A percentile compares a stretch with the other conserved stretches of the same genome.
Conservation (phyloP, 2,329 filamentous ascomycete genomes). For the Paecilomyces niveus region DNA sequence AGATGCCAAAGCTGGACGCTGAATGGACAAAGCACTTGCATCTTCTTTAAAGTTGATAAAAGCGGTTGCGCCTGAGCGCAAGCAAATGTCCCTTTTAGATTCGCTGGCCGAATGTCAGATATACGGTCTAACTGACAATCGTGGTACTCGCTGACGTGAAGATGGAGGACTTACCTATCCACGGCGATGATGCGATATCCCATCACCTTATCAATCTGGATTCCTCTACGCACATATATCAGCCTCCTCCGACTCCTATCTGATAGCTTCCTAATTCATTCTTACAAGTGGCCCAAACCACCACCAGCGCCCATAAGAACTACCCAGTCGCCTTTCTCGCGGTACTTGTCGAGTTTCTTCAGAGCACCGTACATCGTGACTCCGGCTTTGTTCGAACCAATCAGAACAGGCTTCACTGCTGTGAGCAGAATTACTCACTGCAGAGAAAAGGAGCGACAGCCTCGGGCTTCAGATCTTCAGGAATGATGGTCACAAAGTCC, state of each 20-base stretch:
- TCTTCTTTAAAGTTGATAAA: conserved; percentile 20
- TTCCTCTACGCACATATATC: neutral
- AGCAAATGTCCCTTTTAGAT: conserved; percentile 11
- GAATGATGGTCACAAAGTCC: conserved; percentile 4
- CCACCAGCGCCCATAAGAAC: conserved; percentile 10
- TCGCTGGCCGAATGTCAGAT: conserved; percentile 5
- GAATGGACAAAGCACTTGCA: conserved; percentile 8
- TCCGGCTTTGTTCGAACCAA: neutral
- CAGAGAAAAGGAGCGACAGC: conserved; percentile 7
- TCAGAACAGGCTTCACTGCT: neutral
- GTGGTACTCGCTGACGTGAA: neutral
- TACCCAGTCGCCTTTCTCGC: conserved; percentile 6
- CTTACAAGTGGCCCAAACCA: conserved; percentile 7
- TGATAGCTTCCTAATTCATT: neutral
- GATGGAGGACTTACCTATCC: neutral
- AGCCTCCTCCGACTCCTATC: neutral
- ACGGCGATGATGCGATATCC: neutral
- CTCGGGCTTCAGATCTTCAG: conserved; percentile 4
- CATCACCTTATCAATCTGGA: conserved; percentile 8
- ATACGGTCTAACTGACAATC: neutral
- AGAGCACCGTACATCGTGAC: conserved; percentile 8
- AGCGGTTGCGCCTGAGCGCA: conserved; percentile 10
- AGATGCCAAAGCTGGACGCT: neutral
- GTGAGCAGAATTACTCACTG: neutral
- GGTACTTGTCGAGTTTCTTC: conserved; percentile 6